Percentiles rank a stretch among this genome's conserved stretches.
Conservation (phyloP, 2,329 filamentous ascomycete species). For the Fusarium phyllophilum region DNA sequence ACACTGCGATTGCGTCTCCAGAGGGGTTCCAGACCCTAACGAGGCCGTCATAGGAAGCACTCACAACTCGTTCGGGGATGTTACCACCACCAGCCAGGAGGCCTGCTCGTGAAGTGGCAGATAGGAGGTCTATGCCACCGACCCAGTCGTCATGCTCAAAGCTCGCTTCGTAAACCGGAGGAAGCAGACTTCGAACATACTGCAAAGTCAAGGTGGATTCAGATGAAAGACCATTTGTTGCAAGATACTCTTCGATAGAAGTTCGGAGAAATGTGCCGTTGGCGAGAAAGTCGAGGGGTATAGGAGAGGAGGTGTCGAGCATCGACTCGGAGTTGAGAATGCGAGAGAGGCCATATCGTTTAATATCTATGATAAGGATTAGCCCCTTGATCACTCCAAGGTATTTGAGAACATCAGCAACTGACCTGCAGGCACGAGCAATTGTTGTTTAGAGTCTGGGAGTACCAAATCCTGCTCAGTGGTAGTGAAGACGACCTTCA, state of each 20-base stretch:
- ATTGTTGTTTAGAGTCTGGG: constrained; percentile 68
- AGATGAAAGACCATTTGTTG: constrained; percentile 84
- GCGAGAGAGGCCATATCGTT: constrained; percentile 75
- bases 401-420: background rate
- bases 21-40: constrained; percentile 90
- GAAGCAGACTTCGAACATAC: constrained; percentile 91
- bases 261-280: constrained; percentile 92
- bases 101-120: constrained; percentile 70
- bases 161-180: constrained; percentile 87
- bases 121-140: constrained; percentile 84
- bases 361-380: constrained; percentile 62
- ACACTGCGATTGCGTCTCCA: constrained; percentile 84
- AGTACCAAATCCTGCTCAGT: constrained; percentile 70
- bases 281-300: constrained; percentile 94
- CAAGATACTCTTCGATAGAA: constrained; percentile 90
- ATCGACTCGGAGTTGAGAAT: constrained; percentile 78
- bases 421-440: constrained; percentile 70
- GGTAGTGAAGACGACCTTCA: constrained; percentile 76
- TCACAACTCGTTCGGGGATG: constrained; percentile 73
- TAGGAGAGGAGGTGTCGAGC: constrained; percentile 71
- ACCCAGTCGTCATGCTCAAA: constrained; percentile 99
- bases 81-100: constrained; percentile 51
- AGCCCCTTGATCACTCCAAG: background rate
- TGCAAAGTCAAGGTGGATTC: constrained; percentile 90
- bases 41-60: constrained; percentile 91